These are phyloP conservation scores for Leucosporidium creatinivorum DNA, from an alignment of 768 basidiomycete species.

Conservation along the genomic window DNA sequence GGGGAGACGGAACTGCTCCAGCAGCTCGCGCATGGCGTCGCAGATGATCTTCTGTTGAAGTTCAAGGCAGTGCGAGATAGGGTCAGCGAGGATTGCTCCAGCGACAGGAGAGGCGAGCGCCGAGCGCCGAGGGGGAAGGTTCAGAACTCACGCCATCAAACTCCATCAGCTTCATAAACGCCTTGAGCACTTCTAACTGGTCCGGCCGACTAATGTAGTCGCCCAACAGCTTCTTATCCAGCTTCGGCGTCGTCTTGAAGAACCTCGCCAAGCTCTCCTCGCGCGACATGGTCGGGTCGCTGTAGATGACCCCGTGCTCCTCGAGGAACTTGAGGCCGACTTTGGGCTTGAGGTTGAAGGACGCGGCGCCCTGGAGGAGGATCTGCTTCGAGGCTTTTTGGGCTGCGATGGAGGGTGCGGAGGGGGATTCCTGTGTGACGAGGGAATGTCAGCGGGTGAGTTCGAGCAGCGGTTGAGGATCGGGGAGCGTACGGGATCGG, in stretches of 20 bases:
- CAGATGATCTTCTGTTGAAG: slow-evolving; percentile 73
- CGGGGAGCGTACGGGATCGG: not conserved
- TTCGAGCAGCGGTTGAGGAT: not conserved
- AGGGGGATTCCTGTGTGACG: slow-evolving; percentile 49
- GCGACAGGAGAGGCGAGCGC: not conserved
- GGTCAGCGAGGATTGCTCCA: not conserved
- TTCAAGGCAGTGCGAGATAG: too few species aligned
- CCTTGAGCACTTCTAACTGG: slow-evolving; percentile 71
- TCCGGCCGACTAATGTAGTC: slow-evolving; percentile 88
- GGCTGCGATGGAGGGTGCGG: slow-evolving; percentile 54
- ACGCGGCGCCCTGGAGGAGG: slow-evolving; percentile 69
- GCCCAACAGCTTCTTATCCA: slow-evolving; percentile 89
- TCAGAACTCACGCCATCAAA: slow-evolving; percentile 64
- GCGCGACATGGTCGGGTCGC: slow-evolving; percentile 36
- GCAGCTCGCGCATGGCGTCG: slow-evolving; percentile 88
- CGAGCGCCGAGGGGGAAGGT: not conserved
- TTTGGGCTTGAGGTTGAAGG: slow-evolving; percentile 92
- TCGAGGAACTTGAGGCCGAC: slow-evolving; percentile 81
- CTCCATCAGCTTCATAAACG: slow-evolving; percentile 80
- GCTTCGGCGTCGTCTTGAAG: slow-evolving; percentile 68
- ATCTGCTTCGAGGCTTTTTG: slow-evolving; percentile 80
- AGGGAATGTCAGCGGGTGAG: not conserved
- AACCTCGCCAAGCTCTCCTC: slow-evolving; percentile 67
- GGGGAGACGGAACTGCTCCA: slow-evolving; percentile 88
- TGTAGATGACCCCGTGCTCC: slow-evolving; percentile 72